Evolutionary conservation across 2,329 filamentous ascomycete species (phyloP).

Genomic region (Hymenoscyphus fraxineus): DNA sequence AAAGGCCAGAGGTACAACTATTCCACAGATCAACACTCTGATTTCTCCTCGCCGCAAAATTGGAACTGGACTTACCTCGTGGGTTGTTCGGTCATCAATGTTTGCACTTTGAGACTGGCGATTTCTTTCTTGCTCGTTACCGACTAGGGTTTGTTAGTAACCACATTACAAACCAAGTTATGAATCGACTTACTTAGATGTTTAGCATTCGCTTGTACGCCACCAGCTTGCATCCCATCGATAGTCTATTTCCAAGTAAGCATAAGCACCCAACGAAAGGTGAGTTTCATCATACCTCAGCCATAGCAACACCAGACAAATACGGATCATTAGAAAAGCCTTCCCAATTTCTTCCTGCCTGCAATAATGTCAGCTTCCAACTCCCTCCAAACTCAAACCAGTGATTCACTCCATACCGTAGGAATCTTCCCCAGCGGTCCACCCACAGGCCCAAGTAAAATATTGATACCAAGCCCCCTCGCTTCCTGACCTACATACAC

Average conservation of each 20-base stretch:
- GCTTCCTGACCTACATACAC: conserved; percentile 56
- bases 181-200: conserved; percentile 45
- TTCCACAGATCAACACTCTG: not conserved
- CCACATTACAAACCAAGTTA: not conserved
- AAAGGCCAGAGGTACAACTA: conserved; percentile 48
- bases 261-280: not conserved
- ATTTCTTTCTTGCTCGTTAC: conserved; percentile 66
- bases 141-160: conserved; percentile 41
- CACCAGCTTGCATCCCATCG: conserved; percentile 50
- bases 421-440: conserved; percentile 73
- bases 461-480: conserved; percentile 66
- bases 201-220: conserved; percentile 51
- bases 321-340: conserved; percentile 78
- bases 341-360: conserved; percentile 79
- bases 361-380: conserved; percentile 50
- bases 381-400: conserved; percentile 3
- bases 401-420: conserved; percentile 6
- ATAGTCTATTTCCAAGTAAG: conserved; percentile 47
- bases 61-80: conserved; percentile 53
- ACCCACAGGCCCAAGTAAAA: conserved; percentile 71
- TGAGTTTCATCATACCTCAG: conserved; percentile 36
- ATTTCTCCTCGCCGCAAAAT: not conserved
- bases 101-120: conserved; percentile 53
- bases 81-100: conserved; percentile 61
- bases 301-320: conserved; percentile 60